A percentile compares a stretch with the other conserved stretches of the same genome.
Evolutionary conservation across 495 filamentous ascomycete genomes (phyloP).

Genomic region (Aspergillus sclerotiicarbonarius): DNA sequence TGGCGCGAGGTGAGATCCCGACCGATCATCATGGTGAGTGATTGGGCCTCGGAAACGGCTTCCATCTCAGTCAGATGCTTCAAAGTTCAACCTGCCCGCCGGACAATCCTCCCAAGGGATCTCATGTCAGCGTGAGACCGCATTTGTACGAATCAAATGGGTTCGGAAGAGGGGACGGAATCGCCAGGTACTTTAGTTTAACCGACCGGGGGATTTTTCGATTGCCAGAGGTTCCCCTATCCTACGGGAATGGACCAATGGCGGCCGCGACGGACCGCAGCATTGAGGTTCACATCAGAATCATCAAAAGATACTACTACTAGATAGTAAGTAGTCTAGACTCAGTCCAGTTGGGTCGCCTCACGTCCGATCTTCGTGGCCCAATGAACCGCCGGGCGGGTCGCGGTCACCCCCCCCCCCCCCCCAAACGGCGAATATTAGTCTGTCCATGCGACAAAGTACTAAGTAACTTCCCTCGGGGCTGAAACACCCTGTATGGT

Average conservation of each 20-base stretch:
- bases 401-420: neutral
- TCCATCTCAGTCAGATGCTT: too few relatives aligned
- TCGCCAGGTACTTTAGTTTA: neutral
- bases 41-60: too few relatives aligned
- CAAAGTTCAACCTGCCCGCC: too few relatives aligned
- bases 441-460: neutral
- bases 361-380: constrained; percentile 4
- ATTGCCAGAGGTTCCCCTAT: constrained; percentile 2
- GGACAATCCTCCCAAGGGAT: too few relatives aligned
- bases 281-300: neutral
- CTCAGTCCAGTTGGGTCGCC: neutral
- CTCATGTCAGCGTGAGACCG: too few relatives aligned
- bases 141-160: too few relatives aligned
- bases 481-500: neutral
- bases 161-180: too few relatives aligned
- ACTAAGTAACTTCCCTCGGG: neutral
- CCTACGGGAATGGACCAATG: neutral
- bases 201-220: neutral
- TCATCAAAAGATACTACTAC: neutral
- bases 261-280: neutral
- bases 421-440: constrained; percentile 5
- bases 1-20: constrained; percentile 7
- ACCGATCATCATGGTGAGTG: too few relatives aligned
- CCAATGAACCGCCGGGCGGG: constrained; percentile 2
- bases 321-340: neutral